These are phyloP conservation scores for Ambrosiella beaveri DNA, from an alignment of 2,329 filamentous ascomycete species.

Conservation along the genomic window DNA sequence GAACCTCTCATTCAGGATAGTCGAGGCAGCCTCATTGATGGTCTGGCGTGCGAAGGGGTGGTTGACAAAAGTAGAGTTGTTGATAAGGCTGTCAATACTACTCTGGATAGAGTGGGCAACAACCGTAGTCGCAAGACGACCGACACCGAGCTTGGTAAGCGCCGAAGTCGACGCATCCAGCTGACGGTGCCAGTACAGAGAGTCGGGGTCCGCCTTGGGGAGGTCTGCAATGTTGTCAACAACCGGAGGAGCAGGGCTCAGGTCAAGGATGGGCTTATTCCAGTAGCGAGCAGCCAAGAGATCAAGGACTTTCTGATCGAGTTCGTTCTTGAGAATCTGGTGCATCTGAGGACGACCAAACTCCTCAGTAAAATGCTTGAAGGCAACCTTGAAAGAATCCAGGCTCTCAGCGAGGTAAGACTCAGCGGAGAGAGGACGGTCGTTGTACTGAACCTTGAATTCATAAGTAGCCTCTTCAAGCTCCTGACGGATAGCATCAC, in stretches of 20 bases:
- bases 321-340: constrained; percentile 72
- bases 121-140: constrained; percentile 78
- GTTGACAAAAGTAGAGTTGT: constrained; percentile 65
- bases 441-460: constrained; percentile 99
- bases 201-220: constrained; percentile 69
- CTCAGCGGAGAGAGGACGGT: constrained; percentile 82
- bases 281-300: constrained; percentile 86
- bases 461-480: constrained; percentile 94
- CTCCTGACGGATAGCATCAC: constrained; percentile 84
- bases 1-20: constrained; percentile 81
- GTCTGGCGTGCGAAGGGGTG: constrained; percentile 86
- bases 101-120: constrained; percentile 75
- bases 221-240: constrained; percentile 59
- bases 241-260: constrained; percentile 49
- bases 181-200: constrained; percentile 83
- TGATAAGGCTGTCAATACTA: constrained; percentile 63
- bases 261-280: constrained; percentile 85
- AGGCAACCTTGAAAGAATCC: constrained; percentile 93
- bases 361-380: constrained; percentile 78
- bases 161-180: constrained; percentile 82
- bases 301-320: constrained; percentile 90
- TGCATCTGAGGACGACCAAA: constrained; percentile 85
- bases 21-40: constrained; percentile 80
- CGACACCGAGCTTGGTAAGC: constrained; percentile 85
- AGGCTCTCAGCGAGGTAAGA: constrained; percentile 91